Evolutionary conservation across 2,329 filamentous ascomycete species (phyloP), one percentile per base, ranked within the genome.

Genomic region (Colletotrichum ledebouriae): DNA sequence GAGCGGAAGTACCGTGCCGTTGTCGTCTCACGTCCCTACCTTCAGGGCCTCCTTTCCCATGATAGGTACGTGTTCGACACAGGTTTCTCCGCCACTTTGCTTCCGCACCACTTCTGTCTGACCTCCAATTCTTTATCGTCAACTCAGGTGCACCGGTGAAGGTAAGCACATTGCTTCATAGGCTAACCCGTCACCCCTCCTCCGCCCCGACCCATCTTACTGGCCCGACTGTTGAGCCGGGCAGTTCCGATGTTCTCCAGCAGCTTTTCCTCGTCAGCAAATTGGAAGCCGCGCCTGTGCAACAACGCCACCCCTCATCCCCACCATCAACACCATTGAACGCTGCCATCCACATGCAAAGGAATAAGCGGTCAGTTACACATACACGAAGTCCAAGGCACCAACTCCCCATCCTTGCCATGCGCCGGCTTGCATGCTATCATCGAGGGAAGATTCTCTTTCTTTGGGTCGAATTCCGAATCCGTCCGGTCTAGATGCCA

Each of bases 211-310:
- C 42, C 46, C 6, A 53, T 59, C 55, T 59, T 33, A 68, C 53
- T 55, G 34, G 47, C 55, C 47, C 1, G 25, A 41, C 34, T 20
- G 13, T 39, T 7, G 49, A 53, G 25, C 29, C 13, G 17, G 6
- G n/a, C 49, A 52, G 49, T 52, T 52, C 3, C 13, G 49, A 25
- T 52, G 22, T 59, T 22, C 65, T 37, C 33, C 22, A 49, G 41
- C 20, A 47, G n/a, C 47, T 9, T 9, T 15, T 20, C 39, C 13
- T 17, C 55, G 22, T 29, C 59, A 42, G 25, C 65, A 42, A 68
- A 68, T 68, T 68, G 65, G 65, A 47, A 59, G 55, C 65, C 65
- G 61, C 65, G 61, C 13, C 61, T 39, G 39, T 39, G 50, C 65
- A 33, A 41, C 22, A n/a, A n/a, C n/a, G n/a, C n/a, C n/a, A n/a